These are phyloP conservation scores for Ettlia oleoabundans DNA, from an alignment of 139 green algal genomes.

Conservation along the genomic window DNA sequence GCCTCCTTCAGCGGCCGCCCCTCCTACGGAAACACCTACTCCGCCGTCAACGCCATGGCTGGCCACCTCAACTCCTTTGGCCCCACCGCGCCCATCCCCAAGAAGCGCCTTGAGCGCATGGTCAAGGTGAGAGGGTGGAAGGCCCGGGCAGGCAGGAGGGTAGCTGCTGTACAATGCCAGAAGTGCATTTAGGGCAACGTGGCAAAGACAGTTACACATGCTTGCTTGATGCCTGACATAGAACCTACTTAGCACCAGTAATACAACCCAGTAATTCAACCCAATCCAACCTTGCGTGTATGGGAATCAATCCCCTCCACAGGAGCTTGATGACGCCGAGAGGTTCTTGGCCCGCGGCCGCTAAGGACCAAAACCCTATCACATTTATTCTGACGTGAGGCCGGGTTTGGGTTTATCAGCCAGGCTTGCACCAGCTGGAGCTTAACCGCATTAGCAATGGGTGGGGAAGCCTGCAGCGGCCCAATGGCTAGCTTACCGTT, in stretches of 20 bases:
- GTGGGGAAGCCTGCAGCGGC: no score
- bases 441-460: no score
- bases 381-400: no score
- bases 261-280: not conserved
- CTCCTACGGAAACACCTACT: slow-evolving; percentile 92
- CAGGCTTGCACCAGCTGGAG: no score
- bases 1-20: slow-evolving; percentile 72
- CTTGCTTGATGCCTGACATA: no score
- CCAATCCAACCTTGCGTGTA: not conserved
- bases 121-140: slow-evolving; percentile 66
- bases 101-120: slow-evolving; percentile 91
- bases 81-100: slow-evolving; percentile 79
- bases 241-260: no score
- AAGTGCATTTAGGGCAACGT: no score
- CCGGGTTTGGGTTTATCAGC: no score
- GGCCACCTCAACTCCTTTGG: slow-evolving; percentile 96
- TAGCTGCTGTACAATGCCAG: not conserved
- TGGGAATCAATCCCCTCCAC: not conserved
- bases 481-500: no score
- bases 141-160: no score
- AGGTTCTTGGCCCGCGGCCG: slow-evolving; percentile 58
- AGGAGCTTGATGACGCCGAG: slow-evolving; percentile 74
- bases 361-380: slow-evolving; percentile 36
- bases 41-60: slow-evolving; percentile 86
- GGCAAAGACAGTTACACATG: no score